Evolutionary conservation across 2,329 filamentous ascomycete genomes (phyloP), one percentile per base, ranked within the genome.

Genomic region (Arachnomyces sp.): DNA sequence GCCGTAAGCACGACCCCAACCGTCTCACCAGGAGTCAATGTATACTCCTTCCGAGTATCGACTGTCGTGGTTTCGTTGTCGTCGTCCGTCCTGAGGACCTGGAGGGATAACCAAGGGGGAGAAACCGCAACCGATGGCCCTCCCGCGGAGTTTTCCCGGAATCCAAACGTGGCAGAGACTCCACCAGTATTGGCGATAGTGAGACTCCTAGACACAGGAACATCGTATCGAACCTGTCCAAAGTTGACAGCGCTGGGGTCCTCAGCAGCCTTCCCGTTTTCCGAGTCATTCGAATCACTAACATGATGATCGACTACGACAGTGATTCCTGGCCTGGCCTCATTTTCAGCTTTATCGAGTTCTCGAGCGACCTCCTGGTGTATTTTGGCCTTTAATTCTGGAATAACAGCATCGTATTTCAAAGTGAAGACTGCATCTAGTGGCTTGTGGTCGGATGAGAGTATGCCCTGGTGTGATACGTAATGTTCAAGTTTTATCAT

Each of bases 381-480:
- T 0, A 96, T 72, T 46, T 79, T 82, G 1, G 86, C 78, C 59
- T 93, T 95, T 17, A 95, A 67, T 18, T 90, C 82, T 0, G 88
- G 84, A 0, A 93, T 80, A 1, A 95, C 85, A 1, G 86, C 84
- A 46, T 95, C 86, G 56, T 92, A 95, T 33, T 84, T 82, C 6
- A 98, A 65, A 0, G 77, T 82, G 56, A 96, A 96, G 1, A 89
- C 69, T 1, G 88, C 86, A 43, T 82, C 78, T 2, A 98, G 67
- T 0, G 92, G 93, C 59, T 98, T 98, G 63, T 98, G 92, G 53
- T 98, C 92, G 0, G 90, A 96, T 1, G 90, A 95, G 12, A 86
- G 76, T 16, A 98, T 82, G 13, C 84, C 76, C 60, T 96, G 92
- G 54, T 96, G 86, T 0, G 89, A 90, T 0, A 81, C 79, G 59